Percentiles rank a stretch among this genome's conserved stretches.
Evolutionary conservation across 1,284 basidiomycete species (phyloP).

Genomic region (Microbotryum silenes-acaulis): DNA sequence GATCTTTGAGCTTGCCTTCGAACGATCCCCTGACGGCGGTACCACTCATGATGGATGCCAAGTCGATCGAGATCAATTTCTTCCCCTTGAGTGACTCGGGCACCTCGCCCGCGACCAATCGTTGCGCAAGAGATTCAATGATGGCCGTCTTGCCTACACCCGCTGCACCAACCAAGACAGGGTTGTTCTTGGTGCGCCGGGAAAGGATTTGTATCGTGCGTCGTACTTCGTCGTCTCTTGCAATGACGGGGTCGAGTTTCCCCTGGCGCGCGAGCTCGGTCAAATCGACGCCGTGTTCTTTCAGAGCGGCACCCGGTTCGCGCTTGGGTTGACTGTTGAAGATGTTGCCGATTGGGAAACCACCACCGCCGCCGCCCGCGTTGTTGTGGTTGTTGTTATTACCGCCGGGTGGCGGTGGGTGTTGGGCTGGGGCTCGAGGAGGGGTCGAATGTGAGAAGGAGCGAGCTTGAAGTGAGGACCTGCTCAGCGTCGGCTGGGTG

Average conservation of each 20-base stretch:
- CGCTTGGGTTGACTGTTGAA: slow-evolving; percentile 33
- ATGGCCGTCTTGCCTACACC: slow-evolving; percentile 85
- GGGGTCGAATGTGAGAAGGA: too few relatives aligned
- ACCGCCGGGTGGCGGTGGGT: neutral
- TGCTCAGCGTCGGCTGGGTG: too few relatives aligned
- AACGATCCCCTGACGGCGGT: slow-evolving; percentile 84
- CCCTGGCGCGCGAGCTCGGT: slow-evolving; percentile 74
- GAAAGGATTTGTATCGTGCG: slow-evolving; percentile 67
- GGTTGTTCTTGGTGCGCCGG: slow-evolving; percentile 55
- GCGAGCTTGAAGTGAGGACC: too few relatives aligned
- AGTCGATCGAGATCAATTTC: slow-evolving; percentile 51
- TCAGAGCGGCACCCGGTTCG: slow-evolving; percentile 32
- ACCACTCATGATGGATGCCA: slow-evolving; percentile 49
- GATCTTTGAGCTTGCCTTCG: slow-evolving; percentile 80
- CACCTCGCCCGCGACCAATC: slow-evolving; percentile 83
- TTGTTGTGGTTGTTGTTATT: neutral
- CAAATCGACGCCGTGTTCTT: slow-evolving; percentile 63
- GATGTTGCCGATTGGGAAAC: slow-evolving; percentile 37
- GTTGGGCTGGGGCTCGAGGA: neutral
- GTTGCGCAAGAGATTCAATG: slow-evolving; percentile 77
- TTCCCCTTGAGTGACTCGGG: slow-evolving; percentile 83
- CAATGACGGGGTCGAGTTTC: slow-evolving; percentile 86
- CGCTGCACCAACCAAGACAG: slow-evolving; percentile 52
- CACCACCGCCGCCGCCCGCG: slow-evolving; percentile 22
- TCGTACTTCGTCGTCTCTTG: slow-evolving; percentile 59